Base-by-base conservation (phyloP, 345 rosid genomes). In the Balakata baccata region DNA sequence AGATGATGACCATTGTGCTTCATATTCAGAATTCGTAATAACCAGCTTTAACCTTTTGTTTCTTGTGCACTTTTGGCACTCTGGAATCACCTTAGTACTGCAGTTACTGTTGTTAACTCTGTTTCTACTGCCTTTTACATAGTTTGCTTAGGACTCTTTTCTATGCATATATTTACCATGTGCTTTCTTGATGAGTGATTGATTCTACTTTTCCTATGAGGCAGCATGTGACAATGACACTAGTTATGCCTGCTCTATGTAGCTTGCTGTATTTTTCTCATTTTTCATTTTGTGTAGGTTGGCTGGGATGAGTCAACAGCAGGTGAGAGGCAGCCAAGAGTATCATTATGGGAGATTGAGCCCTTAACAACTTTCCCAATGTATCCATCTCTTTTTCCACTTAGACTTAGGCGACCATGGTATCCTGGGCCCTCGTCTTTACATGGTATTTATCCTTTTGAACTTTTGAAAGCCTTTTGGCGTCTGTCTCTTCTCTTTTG, bases 271-370 rank as follows among this genome's bases (percentile, higher is more conserved):
- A 45, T 47, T 43, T 46, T 69, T 49, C 23, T 69, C 29, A 7
- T 13, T 43, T 76, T 45, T 37, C 22, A 56, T 49, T 56, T 49
- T 62, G n/a, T 37, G 75, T 77, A 90, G 95, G 95, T 90, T 78
- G 92, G 92, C 38, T 90, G 95, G 95, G 95, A 88, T 80, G 92
- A 90, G 77, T 90, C 95, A 64, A 84, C 95, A 9, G 87, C 92
- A 18, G 90, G 92, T 23, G 95, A 90, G 79, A 83, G 89, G 80
- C 95, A 88, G 76, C 92, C 90, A 22, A 83, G 92, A 75, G 95
- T 88, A 58, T 90, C 92, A 39, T 77, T 90, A 64, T 87, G 92
- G 95, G 92, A 90, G 83, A 90, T 88, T 78, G 95, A 88, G 75
- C 95, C 95, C 68, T 78, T 90, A 54, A 90, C 95, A 47, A 90